phyloP scores from a whole-genome alignment of 2,329 filamentous ascomycete species.

The Decorospora gaudefroyi region DNA sequence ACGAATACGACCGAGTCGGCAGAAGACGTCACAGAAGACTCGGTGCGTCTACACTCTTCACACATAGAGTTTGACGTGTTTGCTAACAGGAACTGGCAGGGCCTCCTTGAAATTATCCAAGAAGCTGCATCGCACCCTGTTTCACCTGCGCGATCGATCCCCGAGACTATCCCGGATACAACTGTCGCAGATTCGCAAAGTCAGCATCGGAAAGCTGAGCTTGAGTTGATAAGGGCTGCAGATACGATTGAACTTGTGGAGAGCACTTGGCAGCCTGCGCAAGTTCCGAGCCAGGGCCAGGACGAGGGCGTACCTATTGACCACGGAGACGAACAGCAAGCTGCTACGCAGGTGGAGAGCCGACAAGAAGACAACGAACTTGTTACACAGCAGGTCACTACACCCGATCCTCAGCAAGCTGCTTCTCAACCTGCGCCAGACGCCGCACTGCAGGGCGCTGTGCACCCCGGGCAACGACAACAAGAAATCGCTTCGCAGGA shows the following conservation, averaged over 20 bases:
- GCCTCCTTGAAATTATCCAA: conserved; percentile 18
- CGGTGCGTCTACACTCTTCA: conserved; percentile 8
- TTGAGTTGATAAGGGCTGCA: conserved; percentile 7
- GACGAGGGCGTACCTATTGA: background rate
- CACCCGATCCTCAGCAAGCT: background rate
- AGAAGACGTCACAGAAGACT: conserved; percentile 16
- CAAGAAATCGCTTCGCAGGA: background rate
- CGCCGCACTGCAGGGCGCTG: background rate
- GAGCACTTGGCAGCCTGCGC: conserved; percentile 3
- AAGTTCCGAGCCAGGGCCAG: background rate
- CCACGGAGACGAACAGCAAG: background rate
- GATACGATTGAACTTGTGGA: conserved; percentile 11
- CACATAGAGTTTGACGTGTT: background rate
- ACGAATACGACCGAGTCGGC: conserved; percentile 5
- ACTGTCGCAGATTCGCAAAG: conserved; percentile 22
- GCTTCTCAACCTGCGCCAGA: background rate
- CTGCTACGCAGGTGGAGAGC: background rate
- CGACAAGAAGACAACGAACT: background rate
- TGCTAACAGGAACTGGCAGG: conserved; percentile 19
- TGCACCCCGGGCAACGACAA: background rate
- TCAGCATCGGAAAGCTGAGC: conserved; percentile 10
- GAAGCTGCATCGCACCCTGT: conserved; percentile 14
- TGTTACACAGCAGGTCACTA: background rate
- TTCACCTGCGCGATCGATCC: conserved; percentile 32
- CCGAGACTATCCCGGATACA: conserved; percentile 35